Evolutionary conservation across 495 filamentous ascomycete genomes (phyloP).

Genomic region (Penicillium alfredii): DNA sequence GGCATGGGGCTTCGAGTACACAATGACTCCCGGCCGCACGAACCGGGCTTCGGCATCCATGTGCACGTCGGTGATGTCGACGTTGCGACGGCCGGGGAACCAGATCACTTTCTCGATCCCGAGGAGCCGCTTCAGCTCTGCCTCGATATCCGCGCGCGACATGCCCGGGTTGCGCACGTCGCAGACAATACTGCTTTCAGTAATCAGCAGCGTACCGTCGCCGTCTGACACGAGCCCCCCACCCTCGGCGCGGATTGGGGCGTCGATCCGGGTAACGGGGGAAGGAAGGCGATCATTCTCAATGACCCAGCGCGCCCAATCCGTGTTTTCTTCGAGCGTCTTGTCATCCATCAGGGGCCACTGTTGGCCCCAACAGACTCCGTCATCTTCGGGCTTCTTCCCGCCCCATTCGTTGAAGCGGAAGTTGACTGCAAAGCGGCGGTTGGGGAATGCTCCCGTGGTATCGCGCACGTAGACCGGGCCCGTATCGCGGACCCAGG

Average conservation of each 20-base stretch:
- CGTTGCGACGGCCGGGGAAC: conserved; percentile 19
- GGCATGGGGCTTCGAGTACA: conserved; percentile 15
- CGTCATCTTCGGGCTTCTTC: conserved; percentile 16
- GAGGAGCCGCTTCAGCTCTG: conserved; percentile 18
- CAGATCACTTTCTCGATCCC: conserved; percentile 26
- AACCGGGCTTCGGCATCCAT: conserved; percentile 24
- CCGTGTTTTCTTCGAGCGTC: conserved; percentile 14
- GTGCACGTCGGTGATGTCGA: conserved; percentile 25
- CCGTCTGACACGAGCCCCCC: conserved; percentile 23
- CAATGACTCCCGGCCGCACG: conserved; percentile 19
- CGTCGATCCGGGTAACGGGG: conserved; percentile 13
- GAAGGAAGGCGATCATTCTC: conserved; percentile 10
- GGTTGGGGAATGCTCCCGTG: conserved; percentile 8
- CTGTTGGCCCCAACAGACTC: conserved; percentile 11
- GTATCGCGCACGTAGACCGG: conserved; percentile 22
- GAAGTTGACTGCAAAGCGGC: conserved; percentile 20
- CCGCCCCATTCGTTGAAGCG: conserved; percentile 27
- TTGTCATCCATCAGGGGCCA: conserved; percentile 16
- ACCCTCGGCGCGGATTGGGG: conserved; percentile 19
- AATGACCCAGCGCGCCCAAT: conserved; percentile 20
- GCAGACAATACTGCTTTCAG: conserved; percentile 25
- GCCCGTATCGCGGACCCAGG: conserved; percentile 26
- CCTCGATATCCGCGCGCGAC: conserved; percentile 15
- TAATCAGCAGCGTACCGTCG: conserved; percentile 23
- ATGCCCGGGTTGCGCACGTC: conserved; percentile 22